These are phyloP conservation scores for Vitis amurensis DNA, from an alignment of 164 flowering plant genomes.

Conservation along the genomic window DNA sequence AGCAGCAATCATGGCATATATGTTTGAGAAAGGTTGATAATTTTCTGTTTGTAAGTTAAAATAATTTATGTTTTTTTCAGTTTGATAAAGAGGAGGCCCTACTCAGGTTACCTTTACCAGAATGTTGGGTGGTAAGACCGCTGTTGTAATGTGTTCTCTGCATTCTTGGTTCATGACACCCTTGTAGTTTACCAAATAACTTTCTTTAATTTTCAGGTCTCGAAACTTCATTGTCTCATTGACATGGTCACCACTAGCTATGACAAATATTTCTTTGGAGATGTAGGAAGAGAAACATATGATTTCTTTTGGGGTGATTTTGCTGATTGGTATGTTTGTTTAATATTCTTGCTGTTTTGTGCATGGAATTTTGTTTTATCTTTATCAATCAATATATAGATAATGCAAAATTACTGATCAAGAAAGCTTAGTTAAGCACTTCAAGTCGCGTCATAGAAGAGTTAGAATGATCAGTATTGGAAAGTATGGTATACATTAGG, in stretches of 20 bases:
- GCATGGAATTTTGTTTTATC: not conserved
- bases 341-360: not conserved
- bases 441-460: too few species aligned
- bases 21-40: too few species aligned
- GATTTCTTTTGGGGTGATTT: slow-evolving; percentile 97
- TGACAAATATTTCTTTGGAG: slow-evolving; percentile 89
- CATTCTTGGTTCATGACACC: not conserved
- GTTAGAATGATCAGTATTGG: too few species aligned
- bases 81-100: slow-evolving; percentile 68
- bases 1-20: too few species aligned
- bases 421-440: too few species aligned
- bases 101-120: slow-evolving; percentile 66
- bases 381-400: too few species aligned
- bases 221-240: slow-evolving; percentile 82
- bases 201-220: slow-evolving; percentile 49
- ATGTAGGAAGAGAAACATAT: slow-evolving; percentile 80
- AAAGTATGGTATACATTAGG: too few species aligned
- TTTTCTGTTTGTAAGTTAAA: too few species aligned
- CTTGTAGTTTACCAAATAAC: slow-evolving; percentile 5
- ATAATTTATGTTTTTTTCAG: slow-evolving; percentile 32
- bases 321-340: slow-evolving; percentile 79
- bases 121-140: slow-evolving; percentile 92
- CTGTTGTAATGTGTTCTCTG: slow-evolving; percentile 1
- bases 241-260: slow-evolving; percentile 78
- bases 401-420: too few species aligned